Evolutionary conservation across 140 eudicot genomes (phyloP).

Genomic region (Bidens hawaiensis): DNA sequence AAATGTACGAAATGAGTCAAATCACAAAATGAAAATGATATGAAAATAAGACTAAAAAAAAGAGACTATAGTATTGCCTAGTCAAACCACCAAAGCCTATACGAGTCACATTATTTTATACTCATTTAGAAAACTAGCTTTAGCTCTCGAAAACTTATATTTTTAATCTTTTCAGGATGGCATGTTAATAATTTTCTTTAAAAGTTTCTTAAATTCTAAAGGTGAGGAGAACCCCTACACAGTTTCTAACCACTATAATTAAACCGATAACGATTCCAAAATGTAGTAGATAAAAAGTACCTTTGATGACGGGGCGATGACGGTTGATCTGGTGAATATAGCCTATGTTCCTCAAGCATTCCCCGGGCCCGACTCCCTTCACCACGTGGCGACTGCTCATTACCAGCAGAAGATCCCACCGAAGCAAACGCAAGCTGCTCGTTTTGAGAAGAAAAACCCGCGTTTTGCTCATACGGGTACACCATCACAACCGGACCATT

Average conservation of each 20-base stretch:
- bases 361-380: conserved; percentile 49
- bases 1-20: too few relatives aligned
- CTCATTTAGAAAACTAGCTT: too few relatives aligned
- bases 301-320: conserved; percentile 75
- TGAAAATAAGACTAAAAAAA: too few relatives aligned
- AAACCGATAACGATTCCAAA: background rate
- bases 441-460: conserved; percentile 41
- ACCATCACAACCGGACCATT: conserved; percentile 56
- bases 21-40: too few relatives aligned
- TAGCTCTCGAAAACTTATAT: background rate
- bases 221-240: background rate
- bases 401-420: conserved; percentile 38
- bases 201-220: background rate
- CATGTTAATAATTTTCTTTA: background rate
- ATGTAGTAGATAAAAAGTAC: conserved; percentile 21
- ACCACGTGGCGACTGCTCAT: conserved; percentile 47
- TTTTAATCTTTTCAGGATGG: too few relatives aligned
- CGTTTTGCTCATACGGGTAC: conserved; percentile 71
- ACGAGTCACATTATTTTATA: too few relatives aligned
- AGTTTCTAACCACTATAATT: background rate
- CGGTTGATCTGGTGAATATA: conserved; percentile 71
- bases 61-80: too few relatives aligned
- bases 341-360: conserved; percentile 59
- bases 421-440: conserved; percentile 80
- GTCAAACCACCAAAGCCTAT: too few relatives aligned